Conservation (phyloP, 768 basidiomycete genomes). For the Filobasidium floriforme region DNA sequence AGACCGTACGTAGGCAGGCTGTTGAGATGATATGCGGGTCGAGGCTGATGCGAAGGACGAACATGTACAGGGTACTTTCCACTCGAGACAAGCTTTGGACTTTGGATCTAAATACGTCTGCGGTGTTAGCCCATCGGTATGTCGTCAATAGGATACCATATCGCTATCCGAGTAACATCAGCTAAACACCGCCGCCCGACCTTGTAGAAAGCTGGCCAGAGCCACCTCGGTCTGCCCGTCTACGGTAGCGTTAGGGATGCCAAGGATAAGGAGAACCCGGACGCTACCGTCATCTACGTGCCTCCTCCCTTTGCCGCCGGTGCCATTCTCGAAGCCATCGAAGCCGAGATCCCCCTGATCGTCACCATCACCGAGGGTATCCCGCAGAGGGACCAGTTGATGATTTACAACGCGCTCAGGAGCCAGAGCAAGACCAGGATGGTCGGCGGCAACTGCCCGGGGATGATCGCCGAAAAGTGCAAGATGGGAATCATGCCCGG, state of each 20-base stretch:
- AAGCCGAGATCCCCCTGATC: constrained; percentile 93
- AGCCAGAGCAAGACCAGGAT: constrained; percentile 89
- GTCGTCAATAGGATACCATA: too few species aligned
- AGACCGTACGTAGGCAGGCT: constrained; percentile 59
- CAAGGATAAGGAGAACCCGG: constrained; percentile 73
- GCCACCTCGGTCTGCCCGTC: constrained; percentile 88
- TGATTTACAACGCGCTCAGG: constrained; percentile 86
- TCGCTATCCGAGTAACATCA: too few species aligned
- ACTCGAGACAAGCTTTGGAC: constrained; percentile 81
- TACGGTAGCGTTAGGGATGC: constrained; percentile 93
- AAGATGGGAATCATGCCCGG: constrained; percentile 98
- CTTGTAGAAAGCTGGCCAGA: constrained; percentile 90
- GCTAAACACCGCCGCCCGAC: background rate
- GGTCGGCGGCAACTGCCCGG: constrained; percentile 97
- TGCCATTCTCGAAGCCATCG: constrained; percentile 97
- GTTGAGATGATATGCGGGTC: too few species aligned
- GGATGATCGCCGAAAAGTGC: constrained; percentile 96
- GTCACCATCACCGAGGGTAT: constrained; percentile 99
- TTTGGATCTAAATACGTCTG: constrained; percentile 98
- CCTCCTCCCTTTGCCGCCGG: constrained; percentile 94
- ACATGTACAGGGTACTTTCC: constrained; percentile 76
- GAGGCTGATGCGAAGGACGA: too few species aligned
- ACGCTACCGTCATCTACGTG: constrained; percentile 93
- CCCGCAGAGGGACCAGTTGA: constrained; percentile 93
- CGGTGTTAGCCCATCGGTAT: constrained; percentile 62